phyloP scores from a whole-genome alignment of 2,329 filamentous ascomycete genomes.

The Fusarium proliferatum region DNA sequence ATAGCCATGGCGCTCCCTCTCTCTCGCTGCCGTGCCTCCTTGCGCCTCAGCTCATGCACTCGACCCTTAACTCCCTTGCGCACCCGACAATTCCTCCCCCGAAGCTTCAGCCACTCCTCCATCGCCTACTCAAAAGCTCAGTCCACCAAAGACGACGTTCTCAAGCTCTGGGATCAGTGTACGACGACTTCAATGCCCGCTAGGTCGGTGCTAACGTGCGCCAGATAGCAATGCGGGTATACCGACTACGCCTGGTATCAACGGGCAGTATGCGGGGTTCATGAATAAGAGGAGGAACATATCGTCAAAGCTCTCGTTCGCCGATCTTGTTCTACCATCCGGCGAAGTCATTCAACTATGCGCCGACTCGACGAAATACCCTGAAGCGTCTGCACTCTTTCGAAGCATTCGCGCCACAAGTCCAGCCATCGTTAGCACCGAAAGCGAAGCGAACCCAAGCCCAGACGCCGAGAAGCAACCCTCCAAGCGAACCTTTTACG shows the following conservation, averaged over 20 bases:
- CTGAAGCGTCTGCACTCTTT: constrained; percentile 55
- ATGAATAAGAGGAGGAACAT: constrained; percentile 75
- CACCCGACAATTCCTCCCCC: constrained; percentile 30
- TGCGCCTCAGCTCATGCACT: constrained; percentile 28
- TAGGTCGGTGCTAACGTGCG: neutral
- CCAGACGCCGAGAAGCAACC: constrained; percentile 35
- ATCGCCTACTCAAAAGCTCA: constrained; percentile 7
- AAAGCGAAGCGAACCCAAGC: constrained; percentile 43
- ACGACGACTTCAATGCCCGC: neutral
- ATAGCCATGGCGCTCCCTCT: constrained; percentile 42
- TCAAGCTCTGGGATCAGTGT: constrained; percentile 49
- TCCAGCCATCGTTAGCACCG: constrained; percentile 62
- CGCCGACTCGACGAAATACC: constrained; percentile 52
- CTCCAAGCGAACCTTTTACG: constrained; percentile 66
- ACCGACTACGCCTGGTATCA: constrained; percentile 25
- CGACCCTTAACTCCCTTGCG: constrained; percentile 13
- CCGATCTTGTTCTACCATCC: constrained; percentile 59
- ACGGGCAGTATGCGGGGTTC: constrained; percentile 66
- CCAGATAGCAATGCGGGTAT: constrained; percentile 46
- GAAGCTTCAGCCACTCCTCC: constrained; percentile 41
- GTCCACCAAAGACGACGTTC: constrained; percentile 37
- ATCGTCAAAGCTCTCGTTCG: constrained; percentile 77
- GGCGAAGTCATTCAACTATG: constrained; percentile 59
- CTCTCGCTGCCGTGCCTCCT: constrained; percentile 35
- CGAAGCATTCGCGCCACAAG: constrained; percentile 61